Conservation (phyloP, 108 stramenopile genomes). For the Aureococcus anophagefferens region DNA sequence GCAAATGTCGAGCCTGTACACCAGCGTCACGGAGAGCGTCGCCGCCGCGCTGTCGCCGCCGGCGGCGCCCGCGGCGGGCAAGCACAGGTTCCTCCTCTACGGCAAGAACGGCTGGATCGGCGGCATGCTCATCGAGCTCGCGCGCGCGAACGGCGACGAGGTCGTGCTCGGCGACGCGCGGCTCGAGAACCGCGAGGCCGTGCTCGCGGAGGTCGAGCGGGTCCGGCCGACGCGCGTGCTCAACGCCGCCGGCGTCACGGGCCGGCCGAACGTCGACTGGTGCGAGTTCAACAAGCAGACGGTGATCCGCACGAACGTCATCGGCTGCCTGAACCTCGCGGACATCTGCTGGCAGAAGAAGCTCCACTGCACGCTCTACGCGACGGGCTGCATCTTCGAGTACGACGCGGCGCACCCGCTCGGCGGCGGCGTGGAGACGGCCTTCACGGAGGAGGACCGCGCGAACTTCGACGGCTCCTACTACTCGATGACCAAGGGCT, state of each 20-base stretch:
- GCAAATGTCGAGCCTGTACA: too few relatives aligned
- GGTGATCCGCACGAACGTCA: conserved; percentile 91
- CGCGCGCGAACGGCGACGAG: conserved; percentile 41
- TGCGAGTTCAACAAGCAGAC: conserved; percentile 92
- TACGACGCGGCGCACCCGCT: conserved; percentile 88
- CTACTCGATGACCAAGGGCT: conserved; percentile 95
- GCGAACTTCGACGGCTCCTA: conserved; percentile 97
- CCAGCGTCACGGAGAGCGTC: too few relatives aligned
- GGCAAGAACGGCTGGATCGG: conserved; percentile 99
- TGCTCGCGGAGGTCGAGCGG: conserved; percentile 75
- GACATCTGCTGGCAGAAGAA: conserved; percentile 68
- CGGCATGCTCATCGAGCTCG: conserved; percentile 66
- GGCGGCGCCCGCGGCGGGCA: too few relatives aligned
- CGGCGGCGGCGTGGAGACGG: conserved; percentile 43
- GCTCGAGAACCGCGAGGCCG: conserved; percentile 78
- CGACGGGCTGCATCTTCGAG: conserved; percentile 98
- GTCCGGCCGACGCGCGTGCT: conserved; percentile 90
- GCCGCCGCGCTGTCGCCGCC: too few relatives aligned
- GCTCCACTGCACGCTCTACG: conserved; percentile 95
- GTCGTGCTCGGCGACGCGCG: conserved; percentile 74
- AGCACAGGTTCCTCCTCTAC: conserved; percentile 62
- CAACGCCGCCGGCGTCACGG: conserved; percentile 97
- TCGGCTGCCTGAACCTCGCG: conserved; percentile 88
- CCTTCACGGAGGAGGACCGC: conserved; percentile 88
- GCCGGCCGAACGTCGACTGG: conserved; percentile 99